Evolutionary conservation across 2,329 filamentous ascomycete species (phyloP).

Genomic region (Alternaria ethzedia): DNA sequence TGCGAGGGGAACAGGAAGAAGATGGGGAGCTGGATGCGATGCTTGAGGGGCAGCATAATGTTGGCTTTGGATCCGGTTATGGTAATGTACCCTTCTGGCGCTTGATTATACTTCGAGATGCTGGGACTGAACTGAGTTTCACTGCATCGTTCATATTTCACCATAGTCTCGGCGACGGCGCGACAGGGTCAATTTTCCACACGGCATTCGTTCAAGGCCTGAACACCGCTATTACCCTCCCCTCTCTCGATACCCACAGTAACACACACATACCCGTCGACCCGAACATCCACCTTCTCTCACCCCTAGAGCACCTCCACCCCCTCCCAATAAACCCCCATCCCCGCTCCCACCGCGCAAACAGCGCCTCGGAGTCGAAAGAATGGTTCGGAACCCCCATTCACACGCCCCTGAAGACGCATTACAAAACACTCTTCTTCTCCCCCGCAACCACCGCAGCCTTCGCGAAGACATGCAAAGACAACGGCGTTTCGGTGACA

Average conservation of each 20-base stretch:
- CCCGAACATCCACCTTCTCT: slow-evolving; percentile 35
- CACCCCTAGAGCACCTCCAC: slow-evolving; percentile 49
- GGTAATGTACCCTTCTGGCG: slow-evolving; percentile 50
- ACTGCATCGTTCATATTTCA: slow-evolving; percentile 54
- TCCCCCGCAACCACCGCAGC: slow-evolving; percentile 30
- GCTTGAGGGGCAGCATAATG: slow-evolving; percentile 51
- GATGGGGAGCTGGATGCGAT: slow-evolving; percentile 46
- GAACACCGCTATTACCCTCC: slow-evolving; percentile 5
- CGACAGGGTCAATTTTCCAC: slow-evolving; percentile 53
- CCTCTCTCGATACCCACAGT: slow-evolving; percentile 13
- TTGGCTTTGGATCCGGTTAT: slow-evolving; percentile 37
- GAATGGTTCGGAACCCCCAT: slow-evolving; percentile 28
- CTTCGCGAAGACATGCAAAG: slow-evolving; percentile 42
- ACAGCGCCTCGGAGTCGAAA: slow-evolving; percentile 1
- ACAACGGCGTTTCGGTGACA: slow-evolving; percentile 47
- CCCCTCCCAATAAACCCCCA: slow-evolving; percentile 39
- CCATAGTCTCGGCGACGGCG: slow-evolving; percentile 54
- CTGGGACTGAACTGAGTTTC: slow-evolving; percentile 32
- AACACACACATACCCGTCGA: neutral
- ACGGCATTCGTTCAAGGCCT: slow-evolving; percentile 47
- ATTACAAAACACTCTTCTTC: slow-evolving; percentile 38
- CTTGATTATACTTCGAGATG: slow-evolving; percentile 44
- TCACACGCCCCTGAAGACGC: slow-evolving; percentile 28
- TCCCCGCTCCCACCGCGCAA: neutral
- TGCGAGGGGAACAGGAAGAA: neutral